A percentile compares a stretch with the other conserved stretches of the same genome.
Conservation (phyloP, 345 rosid species). For the Eucalyptus cloeziana region DNA sequence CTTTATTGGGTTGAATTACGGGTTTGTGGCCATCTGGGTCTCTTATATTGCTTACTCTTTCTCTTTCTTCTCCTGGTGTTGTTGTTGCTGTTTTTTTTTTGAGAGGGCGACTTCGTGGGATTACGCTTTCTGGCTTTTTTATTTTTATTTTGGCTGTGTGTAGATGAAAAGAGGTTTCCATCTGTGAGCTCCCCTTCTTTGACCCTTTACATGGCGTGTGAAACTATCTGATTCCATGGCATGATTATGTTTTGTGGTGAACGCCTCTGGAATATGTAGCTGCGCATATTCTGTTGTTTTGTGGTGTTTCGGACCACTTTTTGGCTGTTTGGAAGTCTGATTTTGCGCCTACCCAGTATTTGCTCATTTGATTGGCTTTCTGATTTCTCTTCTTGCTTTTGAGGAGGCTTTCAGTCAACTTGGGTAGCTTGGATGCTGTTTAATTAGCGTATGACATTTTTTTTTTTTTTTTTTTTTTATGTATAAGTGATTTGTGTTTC, state of each 20-base stretch:
- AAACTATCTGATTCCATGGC: background rate
- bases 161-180: background rate
- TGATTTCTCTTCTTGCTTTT: background rate
- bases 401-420: background rate
- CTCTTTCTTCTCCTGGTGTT: background rate
- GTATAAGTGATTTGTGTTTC: background rate
- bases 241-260: background rate
- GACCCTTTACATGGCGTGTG: background rate
- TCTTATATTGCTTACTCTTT: background rate
- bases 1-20: conserved; percentile 15
- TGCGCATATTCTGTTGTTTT: background rate
- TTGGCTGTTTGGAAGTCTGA: background rate
- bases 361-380: background rate
- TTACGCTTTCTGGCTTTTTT: background rate
- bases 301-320: background rate
- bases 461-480: background rate
- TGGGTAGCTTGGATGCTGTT: background rate
- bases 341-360: background rate
- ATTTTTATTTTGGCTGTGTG: background rate
- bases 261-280: background rate
- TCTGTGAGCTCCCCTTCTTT: background rate
- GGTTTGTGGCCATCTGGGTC: conserved; percentile 3
- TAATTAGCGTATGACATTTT: background rate
- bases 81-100: background rate
- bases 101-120: background rate